These are phyloP conservation scores for Cucurbita argyrosperma DNA, from an alignment of 306 rosid genomes.

Conservation along the genomic window DNA sequence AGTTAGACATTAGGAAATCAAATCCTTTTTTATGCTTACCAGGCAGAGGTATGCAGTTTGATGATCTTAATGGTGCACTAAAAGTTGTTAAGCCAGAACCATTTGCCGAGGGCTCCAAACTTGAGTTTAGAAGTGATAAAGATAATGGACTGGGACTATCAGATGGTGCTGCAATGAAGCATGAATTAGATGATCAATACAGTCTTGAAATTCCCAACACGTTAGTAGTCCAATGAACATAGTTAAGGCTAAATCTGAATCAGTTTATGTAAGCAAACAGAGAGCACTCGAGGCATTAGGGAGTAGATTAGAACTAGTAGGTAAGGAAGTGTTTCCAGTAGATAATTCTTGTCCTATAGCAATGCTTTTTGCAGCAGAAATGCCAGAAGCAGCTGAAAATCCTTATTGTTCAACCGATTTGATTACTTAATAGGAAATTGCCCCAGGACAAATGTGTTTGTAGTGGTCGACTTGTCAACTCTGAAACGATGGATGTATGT, in stretches of 20 bases:
- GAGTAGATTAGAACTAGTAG: conserved; percentile 17
- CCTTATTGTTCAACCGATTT: conserved; percentile 23
- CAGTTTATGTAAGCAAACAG: conserved; percentile 15
- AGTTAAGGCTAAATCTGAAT: conserved; percentile 32
- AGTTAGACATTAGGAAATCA: conserved; percentile 18
- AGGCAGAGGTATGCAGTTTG: conserved; percentile 9
- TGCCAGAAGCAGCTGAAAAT: not conserved
- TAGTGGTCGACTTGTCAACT: conserved; percentile 11
- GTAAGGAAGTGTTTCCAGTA: conserved; percentile 13
- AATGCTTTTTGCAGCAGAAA: conserved; percentile 10
- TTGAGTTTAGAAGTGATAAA: conserved; percentile 19
- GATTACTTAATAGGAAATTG: conserved; percentile 12
- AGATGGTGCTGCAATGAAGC: conserved; percentile 19
- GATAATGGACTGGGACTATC: conserved; percentile 13
- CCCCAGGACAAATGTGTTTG: conserved; percentile 20
- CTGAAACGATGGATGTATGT: conserved; percentile 12
- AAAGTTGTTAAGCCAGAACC: conserved; percentile 65
- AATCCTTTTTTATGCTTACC: conserved; percentile 13
- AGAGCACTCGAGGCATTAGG: conserved; percentile 19
- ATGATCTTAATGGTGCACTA: conserved; percentile 20
- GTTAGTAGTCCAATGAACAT: conserved; percentile 10
- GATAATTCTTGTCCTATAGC: conserved; percentile 16
- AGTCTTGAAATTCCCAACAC: conserved; percentile 15
- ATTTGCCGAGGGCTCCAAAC: conserved; percentile 35
- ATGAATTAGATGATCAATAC: conserved; percentile 22